A percentile compares a stretch with the other conserved stretches of the same genome.
Evolutionary conservation across 78 protist species (phyloP).

Genomic region (Polysphondylium violaceum): DNA sequence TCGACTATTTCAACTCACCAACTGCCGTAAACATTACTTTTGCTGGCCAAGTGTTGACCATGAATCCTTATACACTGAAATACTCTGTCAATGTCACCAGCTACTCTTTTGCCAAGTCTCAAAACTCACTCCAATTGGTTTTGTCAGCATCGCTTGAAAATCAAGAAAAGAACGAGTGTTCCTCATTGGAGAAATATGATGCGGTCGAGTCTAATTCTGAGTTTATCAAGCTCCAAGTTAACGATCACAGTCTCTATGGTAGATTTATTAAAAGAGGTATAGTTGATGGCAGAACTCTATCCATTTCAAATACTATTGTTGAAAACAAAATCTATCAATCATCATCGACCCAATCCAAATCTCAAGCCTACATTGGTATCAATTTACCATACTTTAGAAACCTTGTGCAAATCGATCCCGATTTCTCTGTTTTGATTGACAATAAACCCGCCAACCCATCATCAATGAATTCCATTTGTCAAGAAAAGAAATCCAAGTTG

Average conservation of each 20-base stretch:
- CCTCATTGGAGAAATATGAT: neutral
- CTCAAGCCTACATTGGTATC: constrained; percentile 18
- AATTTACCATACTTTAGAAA: neutral
- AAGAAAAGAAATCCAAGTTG: neutral
- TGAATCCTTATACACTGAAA: constrained; percentile 5
- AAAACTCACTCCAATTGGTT: neutral
- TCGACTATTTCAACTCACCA: neutral
- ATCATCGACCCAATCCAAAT: neutral
- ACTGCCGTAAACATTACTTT: neutral
- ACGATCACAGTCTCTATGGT: constrained; percentile 3
- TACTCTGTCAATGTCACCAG: neutral
- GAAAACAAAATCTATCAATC: neutral
- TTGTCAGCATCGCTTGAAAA: constrained; percentile 7
- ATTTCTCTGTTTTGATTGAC: constrained; percentile 16
- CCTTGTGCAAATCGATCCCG: constrained; percentile 1
- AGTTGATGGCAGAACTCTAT: neutral
- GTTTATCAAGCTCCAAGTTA: neutral
- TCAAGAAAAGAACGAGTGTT: neutral
- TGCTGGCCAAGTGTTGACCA: neutral
- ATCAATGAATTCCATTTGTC: neutral
- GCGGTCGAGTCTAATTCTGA: neutral
- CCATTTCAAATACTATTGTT: neutral
- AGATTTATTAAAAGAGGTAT: neutral
- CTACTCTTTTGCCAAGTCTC: neutral
- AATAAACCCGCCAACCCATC: neutral